phyloP scores from a whole-genome alignment of 257 asterid genomes.

The Fraxinus cuspidata region DNA sequence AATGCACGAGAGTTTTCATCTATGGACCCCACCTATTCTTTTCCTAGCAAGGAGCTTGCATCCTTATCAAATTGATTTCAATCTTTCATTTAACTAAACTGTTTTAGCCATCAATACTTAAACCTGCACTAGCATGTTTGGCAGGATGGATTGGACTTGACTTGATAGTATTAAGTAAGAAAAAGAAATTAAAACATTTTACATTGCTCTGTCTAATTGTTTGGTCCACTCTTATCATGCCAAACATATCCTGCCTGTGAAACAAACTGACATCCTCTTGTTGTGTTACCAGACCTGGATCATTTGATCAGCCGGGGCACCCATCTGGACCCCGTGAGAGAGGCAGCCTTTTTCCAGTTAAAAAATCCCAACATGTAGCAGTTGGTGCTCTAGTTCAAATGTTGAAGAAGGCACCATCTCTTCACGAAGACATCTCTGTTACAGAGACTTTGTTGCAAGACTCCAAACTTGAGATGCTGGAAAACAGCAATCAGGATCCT shows the following conservation, averaged over 20 bases:
- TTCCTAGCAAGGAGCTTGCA: not conserved
- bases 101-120: not conserved
- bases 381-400: slow-evolving; percentile 67
- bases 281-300: slow-evolving; percentile 47
- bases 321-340: slow-evolving; percentile 38
- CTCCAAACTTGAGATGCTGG: slow-evolving; percentile 30
- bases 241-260: not conserved
- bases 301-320: slow-evolving; percentile 43
- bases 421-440: slow-evolving; percentile 40
- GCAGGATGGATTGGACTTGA: not conserved
- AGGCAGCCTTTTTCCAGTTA: slow-evolving; percentile 29
- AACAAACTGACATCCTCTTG: slow-evolving; percentile 25
- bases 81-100: not conserved
- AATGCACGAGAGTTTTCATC: not conserved
- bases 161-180: not conserved
- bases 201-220: not conserved
- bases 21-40: not conserved
- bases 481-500: slow-evolving; percentile 25
- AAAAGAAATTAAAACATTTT: not conserved
- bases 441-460: slow-evolving; percentile 31
- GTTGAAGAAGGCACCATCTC: slow-evolving; percentile 84
- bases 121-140: not conserved
- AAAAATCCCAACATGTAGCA: slow-evolving; percentile 66
- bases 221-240: not conserved
- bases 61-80: not conserved